Conservation (phyloP, 2,329 filamentous ascomycete genomes). For the Huntiella omanensis region DNA sequence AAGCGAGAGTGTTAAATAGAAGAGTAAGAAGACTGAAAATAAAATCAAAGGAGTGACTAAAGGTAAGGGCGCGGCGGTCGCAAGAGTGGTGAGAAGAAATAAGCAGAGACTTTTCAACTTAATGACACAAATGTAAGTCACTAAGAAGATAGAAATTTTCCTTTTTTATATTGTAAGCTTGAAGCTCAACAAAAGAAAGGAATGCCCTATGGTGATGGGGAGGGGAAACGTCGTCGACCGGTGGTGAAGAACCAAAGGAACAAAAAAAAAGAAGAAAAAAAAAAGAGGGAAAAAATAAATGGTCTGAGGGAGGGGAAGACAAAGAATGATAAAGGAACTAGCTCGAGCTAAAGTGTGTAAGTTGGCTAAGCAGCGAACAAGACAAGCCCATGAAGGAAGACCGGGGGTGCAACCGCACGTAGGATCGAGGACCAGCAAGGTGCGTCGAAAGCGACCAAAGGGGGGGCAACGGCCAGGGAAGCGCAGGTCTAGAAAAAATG, state of each 20-base stretch:
- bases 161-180: slow-evolving; percentile 9
- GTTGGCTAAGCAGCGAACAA: background rate
- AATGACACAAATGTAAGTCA: background rate
- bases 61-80: slow-evolving; percentile 1
- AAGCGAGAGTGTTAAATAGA: background rate
- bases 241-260: slow-evolving; percentile 3
- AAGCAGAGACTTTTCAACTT: slow-evolving; percentile 11
- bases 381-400: background rate
- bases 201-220: too few relatives aligned
- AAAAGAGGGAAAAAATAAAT: slow-evolving; percentile 4
- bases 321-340: background rate
- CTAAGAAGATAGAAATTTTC: slow-evolving; percentile 12
- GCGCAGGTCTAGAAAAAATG: background rate
- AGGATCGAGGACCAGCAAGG: background rate
- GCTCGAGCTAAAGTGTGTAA: background rate
- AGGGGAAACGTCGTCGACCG: slow-evolving; percentile 6
- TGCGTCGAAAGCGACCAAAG: background rate
- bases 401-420: background rate
- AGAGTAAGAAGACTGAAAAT: background rate
- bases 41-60: slow-evolving; percentile 5
- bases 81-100: slow-evolving; percentile 11
- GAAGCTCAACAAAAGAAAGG: slow-evolving; percentile 14
- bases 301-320: background rate
- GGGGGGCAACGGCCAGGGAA: background rate
- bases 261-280: slow-evolving; percentile 5